Evolutionary conservation across 768 basidiomycete species (phyloP).

Genomic region (Collybia nuda): DNA sequence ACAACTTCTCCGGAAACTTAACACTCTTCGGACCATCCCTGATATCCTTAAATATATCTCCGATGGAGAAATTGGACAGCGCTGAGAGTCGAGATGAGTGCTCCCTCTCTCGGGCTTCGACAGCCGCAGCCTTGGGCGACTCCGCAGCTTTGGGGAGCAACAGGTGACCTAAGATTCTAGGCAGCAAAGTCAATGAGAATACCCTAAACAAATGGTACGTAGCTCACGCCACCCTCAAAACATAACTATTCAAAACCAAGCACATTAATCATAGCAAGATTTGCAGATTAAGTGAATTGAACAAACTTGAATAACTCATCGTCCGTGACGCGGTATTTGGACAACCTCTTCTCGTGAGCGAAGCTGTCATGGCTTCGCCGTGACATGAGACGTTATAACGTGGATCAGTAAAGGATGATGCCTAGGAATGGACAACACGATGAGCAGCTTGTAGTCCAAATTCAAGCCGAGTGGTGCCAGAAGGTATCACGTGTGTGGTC

Average conservation of each 20-base stretch:
- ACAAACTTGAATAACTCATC: slow-evolving; percentile 84
- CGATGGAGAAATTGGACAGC: slow-evolving; percentile 65
- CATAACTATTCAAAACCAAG: slow-evolving; percentile 52
- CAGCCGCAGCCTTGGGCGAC: slow-evolving; percentile 21
- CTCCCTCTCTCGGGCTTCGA: slow-evolving; percentile 57
- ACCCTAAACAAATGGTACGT: background rate
- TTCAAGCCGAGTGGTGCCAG: too few relatives aligned
- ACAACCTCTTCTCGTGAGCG: slow-evolving; percentile 70
- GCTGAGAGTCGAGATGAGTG: slow-evolving; percentile 70
- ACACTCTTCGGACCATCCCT: slow-evolving; percentile 80
- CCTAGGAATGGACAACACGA: background rate
- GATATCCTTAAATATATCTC: slow-evolving; percentile 80
- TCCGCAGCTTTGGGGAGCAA: slow-evolving; percentile 58
- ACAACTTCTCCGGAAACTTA: slow-evolving; percentile 91
- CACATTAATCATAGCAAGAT: slow-evolving; percentile 7
- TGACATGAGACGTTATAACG: slow-evolving; percentile 48
- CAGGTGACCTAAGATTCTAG: slow-evolving; percentile 72
- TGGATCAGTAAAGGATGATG: slow-evolving; percentile 2
- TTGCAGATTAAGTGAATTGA: slow-evolving; percentile 7
- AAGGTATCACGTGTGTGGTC: too few relatives aligned
- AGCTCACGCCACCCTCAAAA: slow-evolving; percentile 79
- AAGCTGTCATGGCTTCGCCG: slow-evolving; percentile 74
- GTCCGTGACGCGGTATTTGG: slow-evolving; percentile 67
- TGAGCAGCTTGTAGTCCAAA: too few relatives aligned
- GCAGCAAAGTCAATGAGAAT: background rate